Evolutionary conservation across 345 rosid genomes (phyloP).

Genomic region (Eucalyptus globulus): DNA sequence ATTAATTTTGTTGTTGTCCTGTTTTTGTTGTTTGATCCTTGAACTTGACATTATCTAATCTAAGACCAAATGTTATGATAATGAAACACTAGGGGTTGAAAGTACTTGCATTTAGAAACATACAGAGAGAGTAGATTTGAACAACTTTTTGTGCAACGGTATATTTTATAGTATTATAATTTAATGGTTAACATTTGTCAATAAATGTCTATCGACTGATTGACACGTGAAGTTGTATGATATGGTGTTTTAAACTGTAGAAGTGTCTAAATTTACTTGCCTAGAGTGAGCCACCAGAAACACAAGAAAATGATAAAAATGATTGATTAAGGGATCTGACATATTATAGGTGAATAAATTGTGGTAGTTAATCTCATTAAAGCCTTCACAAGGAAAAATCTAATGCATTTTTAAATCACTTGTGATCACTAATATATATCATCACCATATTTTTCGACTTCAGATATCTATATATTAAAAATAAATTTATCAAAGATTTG

Average conservation of each 20-base stretch:
- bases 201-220: not conserved
- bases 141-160: not conserved
- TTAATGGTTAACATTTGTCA: not conserved
- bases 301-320: no score
- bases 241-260: not conserved
- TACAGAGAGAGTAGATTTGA: not conserved
- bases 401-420: not conserved
- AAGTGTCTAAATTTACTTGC: not conserved
- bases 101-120: no score
- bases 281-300: no score
- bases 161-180: not conserved
- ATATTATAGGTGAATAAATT: not conserved
- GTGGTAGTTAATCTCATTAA: not conserved
- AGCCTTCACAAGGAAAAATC: not conserved
- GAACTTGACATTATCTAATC: no score
- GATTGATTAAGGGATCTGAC: no score
- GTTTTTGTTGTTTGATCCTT: no score
- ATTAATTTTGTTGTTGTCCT: no score
- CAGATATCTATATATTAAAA: not conserved
- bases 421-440: not conserved
- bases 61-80: no score
- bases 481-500: not conserved
- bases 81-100: no score
- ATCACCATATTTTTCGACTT: not conserved
- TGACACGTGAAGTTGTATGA: not conserved